Percentiles rank a stretch among this genome's conserved stretches.
These are phyloP conservation scores for Penicillium soppii DNA, from an alignment of 495 filamentous ascomycete genomes.

Conservation along the genomic window DNA sequence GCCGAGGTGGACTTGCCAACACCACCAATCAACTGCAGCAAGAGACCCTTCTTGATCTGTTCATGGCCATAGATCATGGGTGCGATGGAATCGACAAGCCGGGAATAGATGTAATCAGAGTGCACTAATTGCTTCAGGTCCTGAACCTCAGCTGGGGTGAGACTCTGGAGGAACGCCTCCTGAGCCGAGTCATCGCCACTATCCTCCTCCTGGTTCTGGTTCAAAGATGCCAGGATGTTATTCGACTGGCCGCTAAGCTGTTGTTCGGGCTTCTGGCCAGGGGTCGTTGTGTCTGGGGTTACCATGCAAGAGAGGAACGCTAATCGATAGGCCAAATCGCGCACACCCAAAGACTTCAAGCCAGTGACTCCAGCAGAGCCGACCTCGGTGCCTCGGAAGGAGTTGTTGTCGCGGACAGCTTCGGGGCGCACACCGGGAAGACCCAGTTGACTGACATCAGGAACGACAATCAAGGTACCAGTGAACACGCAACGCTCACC, in stretches of 20 bases:
- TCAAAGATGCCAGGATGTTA: conserved; percentile 80
- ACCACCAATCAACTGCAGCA: conserved; percentile 90
- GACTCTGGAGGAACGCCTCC: conserved; percentile 77
- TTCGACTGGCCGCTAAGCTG: conserved; percentile 67
- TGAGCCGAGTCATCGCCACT: conserved; percentile 81
- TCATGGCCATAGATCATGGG: conserved; percentile 97
- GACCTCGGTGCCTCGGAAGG: conserved; percentile 71
- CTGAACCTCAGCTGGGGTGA: conserved; percentile 81
- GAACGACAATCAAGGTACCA: conserved; percentile 91
- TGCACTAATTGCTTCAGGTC: conserved; percentile 93
- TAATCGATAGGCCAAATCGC: conserved; percentile 94
- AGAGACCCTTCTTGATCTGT: conserved; percentile 94
- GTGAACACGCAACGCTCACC: conserved; percentile 99
- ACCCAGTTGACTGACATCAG: conserved; percentile 92
- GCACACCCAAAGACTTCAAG: conserved; percentile 87
- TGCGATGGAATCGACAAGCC: conserved; percentile 92
- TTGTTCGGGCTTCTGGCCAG: conserved; percentile 63
- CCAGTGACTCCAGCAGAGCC: conserved; percentile 84
- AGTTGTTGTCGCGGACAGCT: conserved; percentile 79
- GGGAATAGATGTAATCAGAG: conserved; percentile 88
- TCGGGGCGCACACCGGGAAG: conserved; percentile 83
- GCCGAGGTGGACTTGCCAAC: conserved; percentile 79
- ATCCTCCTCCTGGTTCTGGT: conserved; percentile 65
- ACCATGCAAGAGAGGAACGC: conserved; percentile 98
- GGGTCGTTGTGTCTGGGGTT: conserved; percentile 81